Percentiles rank a stretch among this genome's conserved stretches.
Conservation (phyloP, 2,329 filamentous ascomycete genomes). For the Ustulina deusta region DNA sequence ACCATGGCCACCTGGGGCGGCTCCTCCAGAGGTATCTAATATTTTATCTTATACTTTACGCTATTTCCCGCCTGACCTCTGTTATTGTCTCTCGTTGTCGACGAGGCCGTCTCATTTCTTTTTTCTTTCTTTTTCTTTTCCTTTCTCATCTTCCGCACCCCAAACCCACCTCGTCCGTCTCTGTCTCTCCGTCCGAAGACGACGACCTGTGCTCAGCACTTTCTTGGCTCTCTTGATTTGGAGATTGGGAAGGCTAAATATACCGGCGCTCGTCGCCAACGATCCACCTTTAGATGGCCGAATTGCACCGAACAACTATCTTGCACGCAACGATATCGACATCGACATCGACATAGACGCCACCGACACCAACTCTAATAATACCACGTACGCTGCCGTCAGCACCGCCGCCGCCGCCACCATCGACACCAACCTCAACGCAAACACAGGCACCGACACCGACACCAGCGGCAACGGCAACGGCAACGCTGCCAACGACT, state of each 20-base stretch:
- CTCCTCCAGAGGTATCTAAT: conserved; percentile 30
- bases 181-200: neutral
- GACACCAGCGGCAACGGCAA: neutral
- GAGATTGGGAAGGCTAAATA: conserved; percentile 28
- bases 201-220: neutral
- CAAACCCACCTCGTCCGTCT: conserved; percentile 11
- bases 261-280: conserved; percentile 31
- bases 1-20: conserved; percentile 32
- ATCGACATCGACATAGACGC: neutral
- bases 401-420: neutral
- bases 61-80: neutral
- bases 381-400: neutral
- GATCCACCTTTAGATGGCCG: conserved; percentile 30
- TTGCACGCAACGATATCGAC: neutral
- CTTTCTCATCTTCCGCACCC: neutral
- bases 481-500: neutral
- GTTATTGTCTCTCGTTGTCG: conserved; percentile 12
- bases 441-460: neutral
- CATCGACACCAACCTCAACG: conserved; percentile 2
- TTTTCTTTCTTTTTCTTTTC: neutral
- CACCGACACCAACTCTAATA: conserved; percentile 1
- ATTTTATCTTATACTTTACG: conserved; percentile 2
- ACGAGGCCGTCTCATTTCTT: conserved; percentile 7
- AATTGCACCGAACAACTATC: conserved; percentile 17
- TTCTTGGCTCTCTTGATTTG: conserved; percentile 14